Conservation (phyloP, 257 asterid genomes). For the Knoxia roxburghii region DNA sequence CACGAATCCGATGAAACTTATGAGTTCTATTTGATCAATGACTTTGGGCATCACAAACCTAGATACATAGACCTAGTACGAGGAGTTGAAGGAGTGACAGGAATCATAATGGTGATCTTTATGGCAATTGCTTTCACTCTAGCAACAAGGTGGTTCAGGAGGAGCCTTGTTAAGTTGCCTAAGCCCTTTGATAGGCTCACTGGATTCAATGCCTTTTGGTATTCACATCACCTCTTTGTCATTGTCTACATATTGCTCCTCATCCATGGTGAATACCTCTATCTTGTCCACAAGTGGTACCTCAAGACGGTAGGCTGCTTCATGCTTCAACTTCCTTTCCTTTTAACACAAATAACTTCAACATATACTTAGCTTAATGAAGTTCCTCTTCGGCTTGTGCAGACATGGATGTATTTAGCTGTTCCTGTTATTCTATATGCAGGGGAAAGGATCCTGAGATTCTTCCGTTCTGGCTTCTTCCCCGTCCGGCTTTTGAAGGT, state of each 20-base stretch:
- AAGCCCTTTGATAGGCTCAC: slow-evolving; percentile 89
- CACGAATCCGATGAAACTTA: slow-evolving; percentile 34
- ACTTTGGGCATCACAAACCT: slow-evolving; percentile 60
- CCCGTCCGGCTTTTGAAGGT: slow-evolving; percentile 76
- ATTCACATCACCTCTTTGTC: slow-evolving; percentile 78
- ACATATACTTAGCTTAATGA: background rate
- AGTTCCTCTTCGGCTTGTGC: slow-evolving; percentile 15
- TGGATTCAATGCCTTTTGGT: slow-evolving; percentile 96
- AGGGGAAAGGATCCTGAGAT: slow-evolving; percentile 84
- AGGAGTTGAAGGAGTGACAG: slow-evolving; percentile 83
- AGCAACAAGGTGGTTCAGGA: slow-evolving; percentile 79
- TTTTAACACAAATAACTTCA: background rate
- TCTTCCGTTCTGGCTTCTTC: slow-evolving; percentile 70
- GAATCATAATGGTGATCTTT: slow-evolving; percentile 65
- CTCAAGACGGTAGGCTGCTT: slow-evolving; percentile 56
- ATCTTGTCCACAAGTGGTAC: slow-evolving; percentile 76
- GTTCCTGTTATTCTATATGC: slow-evolving; percentile 86
- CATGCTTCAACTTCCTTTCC: slow-evolving; percentile 1
- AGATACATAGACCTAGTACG: slow-evolving; percentile 48
- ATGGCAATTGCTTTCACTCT: slow-evolving; percentile 78
- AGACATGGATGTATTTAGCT: slow-evolving; percentile 98
- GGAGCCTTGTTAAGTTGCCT: slow-evolving; percentile 81
- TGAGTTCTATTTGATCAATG: slow-evolving; percentile 27
- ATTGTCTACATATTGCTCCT: slow-evolving; percentile 74
- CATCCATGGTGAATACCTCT: slow-evolving; percentile 70